Percentiles rank a stretch among this genome's conserved stretches.
Evolutionary conservation across 1,284 basidiomycete species (phyloP).

Genomic region (Moesziomyces sp.): DNA sequence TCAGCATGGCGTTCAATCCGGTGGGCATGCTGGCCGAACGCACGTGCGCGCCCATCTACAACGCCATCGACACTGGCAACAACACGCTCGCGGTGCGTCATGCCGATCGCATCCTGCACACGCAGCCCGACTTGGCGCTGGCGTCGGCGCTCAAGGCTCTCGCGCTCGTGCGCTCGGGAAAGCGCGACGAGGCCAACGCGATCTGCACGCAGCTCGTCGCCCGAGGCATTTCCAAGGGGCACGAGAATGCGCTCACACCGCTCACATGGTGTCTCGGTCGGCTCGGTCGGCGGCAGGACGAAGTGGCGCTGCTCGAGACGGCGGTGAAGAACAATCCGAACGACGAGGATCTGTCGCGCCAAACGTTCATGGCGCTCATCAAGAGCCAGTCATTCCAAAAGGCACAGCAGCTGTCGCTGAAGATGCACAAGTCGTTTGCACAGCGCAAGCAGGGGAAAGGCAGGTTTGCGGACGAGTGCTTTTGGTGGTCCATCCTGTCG

Average conservation of each 20-base stretch:
- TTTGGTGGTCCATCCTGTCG: conserved; percentile 84
- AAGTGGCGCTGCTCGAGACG: conserved; percentile 61
- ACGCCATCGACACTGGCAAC: conserved; percentile 55
- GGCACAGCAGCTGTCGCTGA: conserved; percentile 60
- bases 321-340: conserved; percentile 73
- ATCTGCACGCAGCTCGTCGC: conserved; percentile 82
- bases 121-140: conserved; percentile 42
- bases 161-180: conserved; percentile 81
- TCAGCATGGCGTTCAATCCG: conserved; percentile 42
- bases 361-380: conserved; percentile 77
- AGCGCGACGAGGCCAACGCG: conserved; percentile 81
- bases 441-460: conserved; percentile 79
- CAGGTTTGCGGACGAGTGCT: conserved; percentile 80
- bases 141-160: conserved; percentile 78
- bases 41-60: conserved; percentile 53
- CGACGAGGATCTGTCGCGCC: conserved; percentile 82
- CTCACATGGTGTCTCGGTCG: conserved; percentile 82
- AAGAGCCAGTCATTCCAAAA: conserved; percentile 49
- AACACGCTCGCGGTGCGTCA: conserved; percentile 32
- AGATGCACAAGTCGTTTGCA: conserved; percentile 65
- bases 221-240: conserved; percentile 72
- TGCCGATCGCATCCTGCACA: conserved; percentile 43
- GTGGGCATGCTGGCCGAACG: conserved; percentile 50
- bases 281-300: conserved; percentile 76
- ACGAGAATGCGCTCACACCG: conserved; percentile 74